Evolutionary conservation across 106 monocot genomes (phyloP).

Genomic region (Dendrobium officinale): DNA sequence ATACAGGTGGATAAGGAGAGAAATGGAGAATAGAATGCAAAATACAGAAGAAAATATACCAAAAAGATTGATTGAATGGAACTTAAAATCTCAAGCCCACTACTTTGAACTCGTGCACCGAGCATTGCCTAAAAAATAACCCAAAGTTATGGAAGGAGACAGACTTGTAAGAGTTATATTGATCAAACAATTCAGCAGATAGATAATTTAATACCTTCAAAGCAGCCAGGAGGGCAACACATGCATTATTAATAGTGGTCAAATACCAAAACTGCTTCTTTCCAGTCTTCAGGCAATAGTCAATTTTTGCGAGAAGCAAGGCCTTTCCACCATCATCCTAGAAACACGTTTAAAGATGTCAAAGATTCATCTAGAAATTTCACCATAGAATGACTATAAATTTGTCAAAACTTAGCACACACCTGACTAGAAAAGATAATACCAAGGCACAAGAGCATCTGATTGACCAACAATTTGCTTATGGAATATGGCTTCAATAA

Average conservation of each 20-base stretch:
- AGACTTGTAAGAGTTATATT: not conserved
- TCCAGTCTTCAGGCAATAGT: conserved; percentile 61
- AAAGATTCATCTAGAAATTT: not conserved
- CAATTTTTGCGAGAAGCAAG: conserved; percentile 60
- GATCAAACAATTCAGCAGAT: not conserved
- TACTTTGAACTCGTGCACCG: conserved; percentile 35
- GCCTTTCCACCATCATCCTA: conserved; percentile 71
- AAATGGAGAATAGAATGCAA: conserved; percentile 4
- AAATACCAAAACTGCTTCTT: conserved; percentile 72
- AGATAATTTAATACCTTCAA: conserved; percentile 52
- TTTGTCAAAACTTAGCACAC: not conserved
- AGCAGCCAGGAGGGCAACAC: conserved; percentile 75
- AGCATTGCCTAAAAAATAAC: conserved; percentile 39
- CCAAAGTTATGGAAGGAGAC: not conserved
- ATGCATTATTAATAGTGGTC: conserved; percentile 70
- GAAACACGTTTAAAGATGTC: not conserved
- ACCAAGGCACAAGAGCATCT: conserved; percentile 84
- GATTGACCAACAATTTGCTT: conserved; percentile 81
- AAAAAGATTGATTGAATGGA: conserved; percentile 69
- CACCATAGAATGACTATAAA: not conserved
- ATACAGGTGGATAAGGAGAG: not conserved
- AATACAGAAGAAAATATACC: conserved; percentile 27
- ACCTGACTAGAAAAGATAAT: conserved; percentile 83
- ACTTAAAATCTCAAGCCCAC: conserved; percentile 58
- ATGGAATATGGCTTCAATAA: conserved; percentile 60